Evolutionary conservation across 225 moss, liverwort and hornwort species (phyloP).

Genomic region (Asterella californica): DNA sequence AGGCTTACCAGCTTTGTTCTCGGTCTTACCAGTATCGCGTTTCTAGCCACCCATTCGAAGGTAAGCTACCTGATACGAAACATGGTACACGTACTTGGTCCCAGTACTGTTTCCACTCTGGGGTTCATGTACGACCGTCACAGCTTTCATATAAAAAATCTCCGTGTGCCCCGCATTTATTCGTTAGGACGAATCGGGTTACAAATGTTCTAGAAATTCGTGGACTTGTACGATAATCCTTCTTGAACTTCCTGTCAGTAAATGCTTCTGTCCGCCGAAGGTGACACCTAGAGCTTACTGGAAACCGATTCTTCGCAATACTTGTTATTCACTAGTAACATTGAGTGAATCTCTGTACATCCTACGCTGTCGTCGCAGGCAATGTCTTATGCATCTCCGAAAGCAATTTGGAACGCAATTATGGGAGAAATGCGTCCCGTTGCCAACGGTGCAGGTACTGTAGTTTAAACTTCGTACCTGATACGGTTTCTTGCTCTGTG

Average conservation of each 20-base stretch:
- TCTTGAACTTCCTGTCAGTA: no score
- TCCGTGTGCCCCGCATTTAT: no score
- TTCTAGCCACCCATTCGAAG: constrained; percentile 69
- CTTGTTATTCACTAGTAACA: neutral
- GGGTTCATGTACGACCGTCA: no score
- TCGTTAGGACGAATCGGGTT: neutral
- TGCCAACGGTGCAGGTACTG: constrained; percentile 53
- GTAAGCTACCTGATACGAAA: constrained; percentile 25
- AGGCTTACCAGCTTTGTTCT: constrained; percentile 70
- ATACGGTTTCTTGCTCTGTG: neutral
- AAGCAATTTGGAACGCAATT: constrained; percentile 70
- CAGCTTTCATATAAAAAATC: no score
- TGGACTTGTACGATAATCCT: neutral
- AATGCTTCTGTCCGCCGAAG: no score
- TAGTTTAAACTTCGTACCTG: neutral
- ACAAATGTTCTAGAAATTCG: neutral
- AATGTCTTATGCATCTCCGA: constrained; percentile 90
- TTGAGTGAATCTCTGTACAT: neutral
- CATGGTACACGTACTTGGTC: neutral
- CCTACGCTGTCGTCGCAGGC: constrained; percentile 45
- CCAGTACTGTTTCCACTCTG: no score
- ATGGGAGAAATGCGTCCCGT: constrained; percentile 69
- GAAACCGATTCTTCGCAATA: no score
- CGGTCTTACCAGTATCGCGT: constrained; percentile 60
- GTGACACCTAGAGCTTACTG: no score